These are phyloP conservation scores for Colletotrichum cuscutae DNA, from an alignment of 2,329 filamentous ascomycete genomes.

Conservation along the genomic window DNA sequence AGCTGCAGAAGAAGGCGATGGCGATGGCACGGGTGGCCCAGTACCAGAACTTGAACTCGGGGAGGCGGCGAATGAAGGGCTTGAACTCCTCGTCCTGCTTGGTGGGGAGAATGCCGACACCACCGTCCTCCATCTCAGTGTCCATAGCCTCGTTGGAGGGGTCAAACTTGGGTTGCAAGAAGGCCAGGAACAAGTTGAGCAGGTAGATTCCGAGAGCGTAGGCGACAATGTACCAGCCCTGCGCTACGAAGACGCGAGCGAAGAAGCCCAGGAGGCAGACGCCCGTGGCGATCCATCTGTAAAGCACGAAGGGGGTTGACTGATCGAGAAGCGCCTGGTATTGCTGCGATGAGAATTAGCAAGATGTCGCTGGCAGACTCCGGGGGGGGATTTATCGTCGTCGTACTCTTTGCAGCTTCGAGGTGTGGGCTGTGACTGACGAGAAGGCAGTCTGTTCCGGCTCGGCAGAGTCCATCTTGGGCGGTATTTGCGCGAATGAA, in stretches of 20 bases:
- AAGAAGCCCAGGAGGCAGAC: slow-evolving; percentile 83
- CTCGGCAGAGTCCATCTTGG: slow-evolving; percentile 84
- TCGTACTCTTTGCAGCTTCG: slow-evolving; percentile 75
- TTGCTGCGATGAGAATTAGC: slow-evolving; percentile 65
- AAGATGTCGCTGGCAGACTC: background rate
- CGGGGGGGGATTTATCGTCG: background rate
- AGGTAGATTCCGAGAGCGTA: slow-evolving; percentile 99
- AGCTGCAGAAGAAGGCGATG: slow-evolving; percentile 88
- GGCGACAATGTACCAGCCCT: slow-evolving; percentile 99
- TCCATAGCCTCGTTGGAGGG: slow-evolving; percentile 91
- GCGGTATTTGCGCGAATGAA: background rate
- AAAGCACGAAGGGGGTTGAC: slow-evolving; percentile 87
- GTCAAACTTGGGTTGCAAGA: slow-evolving; percentile 98
- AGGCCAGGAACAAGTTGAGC: slow-evolving; percentile 98
- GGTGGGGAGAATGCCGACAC: slow-evolving; percentile 83
- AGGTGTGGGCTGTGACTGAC: slow-evolving; percentile 87
- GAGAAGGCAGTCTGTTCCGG: slow-evolving; percentile 92
- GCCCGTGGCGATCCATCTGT: slow-evolving; percentile 91
- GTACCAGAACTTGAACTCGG: slow-evolving; percentile 99
- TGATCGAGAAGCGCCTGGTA: slow-evolving; percentile 96
- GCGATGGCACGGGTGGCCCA: slow-evolving; percentile 87
- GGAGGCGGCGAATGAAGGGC: slow-evolving; percentile 93
- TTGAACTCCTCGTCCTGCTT: slow-evolving; percentile 98
- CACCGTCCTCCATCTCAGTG: slow-evolving; percentile 95
- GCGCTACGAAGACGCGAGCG: slow-evolving; percentile 86